Evolutionary conservation across 2,329 filamentous ascomycete species (phyloP), one percentile per base, ranked within the genome.

Genomic region (Fusarium sp.): DNA sequence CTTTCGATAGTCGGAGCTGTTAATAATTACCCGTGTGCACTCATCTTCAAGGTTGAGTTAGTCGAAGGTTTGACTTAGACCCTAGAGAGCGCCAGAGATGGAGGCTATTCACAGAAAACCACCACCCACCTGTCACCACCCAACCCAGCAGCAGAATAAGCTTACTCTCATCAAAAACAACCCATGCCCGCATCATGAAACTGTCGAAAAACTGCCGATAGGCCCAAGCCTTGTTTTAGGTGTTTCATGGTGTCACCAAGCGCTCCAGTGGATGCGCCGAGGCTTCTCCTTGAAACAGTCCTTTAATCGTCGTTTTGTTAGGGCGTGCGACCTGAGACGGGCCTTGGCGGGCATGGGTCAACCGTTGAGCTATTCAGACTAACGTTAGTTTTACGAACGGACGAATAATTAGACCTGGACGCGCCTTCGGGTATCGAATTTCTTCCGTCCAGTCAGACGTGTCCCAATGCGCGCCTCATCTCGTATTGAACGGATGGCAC

Each of bases 281-380:
- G 16, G 33, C 6, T n/a, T 25, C 64, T 50, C 50, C 65, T 63
- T 67, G 65, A 67, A 67, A 67, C 65, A 57, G 50, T 50, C 66
- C 66, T 70, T 70, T 61, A 66, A 66, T 67, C 36, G n/a, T 18
- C 10, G 18, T 33, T 38, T 29, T 22, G 25, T 29, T 36, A 35
- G 57, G 27, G 47, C 42, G 57, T 20, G 5, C 33, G n/a, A 66
- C 64, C 27, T 69, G 60, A 58, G n/a, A 14, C 56, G 5, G 54
- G 31, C 11, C 65, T 67, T 67, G 65, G 65, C 65, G 20, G 7
- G 22, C 60, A 61, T 31, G 68, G 42, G 13, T 45, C 11, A 31
- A 13, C 27, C 47, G 4, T 52, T 18, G 6, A 20, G 20, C 47
- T 52, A 29, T 52, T 18, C 9, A 52, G 10, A 20, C 20, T 14